phyloP scores from a whole-genome alignment of 2,329 filamentous ascomycete species.

The Aureobasidium sp. region DNA sequence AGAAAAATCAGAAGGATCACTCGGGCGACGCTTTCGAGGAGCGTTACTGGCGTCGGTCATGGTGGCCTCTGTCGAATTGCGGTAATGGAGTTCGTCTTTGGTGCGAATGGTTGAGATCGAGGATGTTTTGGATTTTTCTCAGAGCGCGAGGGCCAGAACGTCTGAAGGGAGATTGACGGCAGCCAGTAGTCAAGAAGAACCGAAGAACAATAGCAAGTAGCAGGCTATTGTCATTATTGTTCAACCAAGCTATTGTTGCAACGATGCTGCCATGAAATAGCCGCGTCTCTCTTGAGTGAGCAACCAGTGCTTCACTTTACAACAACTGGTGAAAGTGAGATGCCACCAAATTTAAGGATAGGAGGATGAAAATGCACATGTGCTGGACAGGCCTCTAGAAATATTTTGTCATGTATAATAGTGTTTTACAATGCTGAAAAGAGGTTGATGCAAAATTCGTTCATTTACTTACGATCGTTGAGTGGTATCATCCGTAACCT shows the following conservation, averaged over 20 bases:
- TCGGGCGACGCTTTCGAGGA: background rate
- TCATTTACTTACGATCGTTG: constrained; percentile 16
- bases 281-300: background rate
- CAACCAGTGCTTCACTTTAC: background rate
- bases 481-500: constrained; percentile 16
- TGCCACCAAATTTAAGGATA: background rate
- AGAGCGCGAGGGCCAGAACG: background rate
- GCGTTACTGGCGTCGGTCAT: background rate
- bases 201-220: background rate
- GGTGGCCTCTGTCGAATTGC: no score
- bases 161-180: background rate
- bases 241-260: background rate
- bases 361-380: background rate
- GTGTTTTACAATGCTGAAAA: background rate
- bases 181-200: background rate
- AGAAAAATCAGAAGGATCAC: background rate
- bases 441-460: background rate
- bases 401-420: background rate
- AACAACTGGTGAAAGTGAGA: background rate
- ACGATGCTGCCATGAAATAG: background rate
- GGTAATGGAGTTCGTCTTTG: background rate
- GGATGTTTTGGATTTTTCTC: background rate
- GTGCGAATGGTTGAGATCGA: background rate
- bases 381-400: background rate
- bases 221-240: background rate